phyloP scores from a whole-genome alignment of 2,329 filamentous ascomycete genomes.

The Coniochaeta hoffmannii region DNA sequence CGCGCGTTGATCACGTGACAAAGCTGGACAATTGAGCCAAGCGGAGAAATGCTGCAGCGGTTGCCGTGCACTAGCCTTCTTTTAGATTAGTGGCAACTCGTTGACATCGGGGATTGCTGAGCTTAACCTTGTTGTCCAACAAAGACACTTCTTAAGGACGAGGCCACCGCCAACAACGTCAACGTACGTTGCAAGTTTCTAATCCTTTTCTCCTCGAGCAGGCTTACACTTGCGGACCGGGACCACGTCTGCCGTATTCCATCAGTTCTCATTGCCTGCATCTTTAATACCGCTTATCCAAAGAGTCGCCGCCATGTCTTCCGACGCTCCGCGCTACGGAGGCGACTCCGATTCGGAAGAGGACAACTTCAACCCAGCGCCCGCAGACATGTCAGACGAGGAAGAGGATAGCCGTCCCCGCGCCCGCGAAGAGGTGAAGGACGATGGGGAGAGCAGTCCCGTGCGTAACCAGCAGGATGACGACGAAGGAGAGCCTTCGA shows the following conservation, averaged over 20 bases:
- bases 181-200: not conserved
- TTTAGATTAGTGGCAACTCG: not conserved
- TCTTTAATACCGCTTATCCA: not conserved
- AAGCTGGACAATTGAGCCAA: not conserved
- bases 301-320: not conserved
- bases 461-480: conserved; percentile 35
- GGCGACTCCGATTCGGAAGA: conserved; percentile 67
- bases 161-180: not conserved
- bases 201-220: not conserved
- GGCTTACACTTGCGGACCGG: not conserved
- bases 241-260: not conserved
- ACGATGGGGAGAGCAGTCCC: conserved; percentile 31
- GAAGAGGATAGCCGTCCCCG: conserved; percentile 43
- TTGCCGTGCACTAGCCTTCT: not conserved
- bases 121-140: not conserved
- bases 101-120: not conserved
- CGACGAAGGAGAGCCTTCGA: conserved; percentile 26
- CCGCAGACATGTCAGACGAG: conserved; percentile 65
- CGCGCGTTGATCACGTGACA: no score
- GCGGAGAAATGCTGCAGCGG: not conserved
- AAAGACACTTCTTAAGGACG: not conserved
- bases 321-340: not conserved
- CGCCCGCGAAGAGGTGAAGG: conserved; percentile 1
- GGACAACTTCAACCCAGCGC: conserved; percentile 81
- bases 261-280: not conserved